These are phyloP conservation scores for Phaeoacremonium minimum DNA, from an alignment of 2,329 filamentous ascomycete genomes.

Conservation along the genomic window DNA sequence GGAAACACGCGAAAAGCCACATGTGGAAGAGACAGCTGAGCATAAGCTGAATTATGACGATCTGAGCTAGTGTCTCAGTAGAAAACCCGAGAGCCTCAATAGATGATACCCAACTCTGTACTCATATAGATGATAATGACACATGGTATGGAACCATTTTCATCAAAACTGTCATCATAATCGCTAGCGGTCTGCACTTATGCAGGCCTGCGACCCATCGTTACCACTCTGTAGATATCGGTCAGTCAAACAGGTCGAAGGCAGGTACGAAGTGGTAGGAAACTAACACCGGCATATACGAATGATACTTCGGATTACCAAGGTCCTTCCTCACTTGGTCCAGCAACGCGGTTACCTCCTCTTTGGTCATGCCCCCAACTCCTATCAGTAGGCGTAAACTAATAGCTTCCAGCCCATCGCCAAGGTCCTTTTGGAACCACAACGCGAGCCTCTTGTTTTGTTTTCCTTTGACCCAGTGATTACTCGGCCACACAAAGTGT, in stretches of 20 bases:
- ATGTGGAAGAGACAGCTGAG: constrained; percentile 6
- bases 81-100: neutral
- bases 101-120: constrained; percentile 6
- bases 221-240: neutral
- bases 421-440: constrained; percentile 22
- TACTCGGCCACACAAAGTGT: constrained; percentile 24
- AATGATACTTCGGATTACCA: constrained; percentile 21
- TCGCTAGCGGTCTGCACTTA: neutral
- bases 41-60: neutral
- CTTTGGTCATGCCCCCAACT: constrained; percentile 19
- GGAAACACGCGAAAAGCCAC: constrained; percentile 22
- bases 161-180: too few species aligned
- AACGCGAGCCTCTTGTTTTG: constrained; percentile 26
- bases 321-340: constrained; percentile 24
- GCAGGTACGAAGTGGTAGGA: too few species aligned
- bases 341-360: constrained; percentile 21
- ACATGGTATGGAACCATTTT: too few species aligned
- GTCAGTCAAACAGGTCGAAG: too few species aligned
- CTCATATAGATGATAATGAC: too few species aligned
- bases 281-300: constrained; percentile 22
- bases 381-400: constrained; percentile 24
- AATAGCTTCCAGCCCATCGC: constrained; percentile 22
- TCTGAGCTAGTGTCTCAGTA: neutral
- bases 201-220: constrained; percentile 1
- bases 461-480: constrained; percentile 27